Evolutionary conservation across 208 protist species (phyloP).

Genomic region (Novymonas esmeraldas): DNA sequence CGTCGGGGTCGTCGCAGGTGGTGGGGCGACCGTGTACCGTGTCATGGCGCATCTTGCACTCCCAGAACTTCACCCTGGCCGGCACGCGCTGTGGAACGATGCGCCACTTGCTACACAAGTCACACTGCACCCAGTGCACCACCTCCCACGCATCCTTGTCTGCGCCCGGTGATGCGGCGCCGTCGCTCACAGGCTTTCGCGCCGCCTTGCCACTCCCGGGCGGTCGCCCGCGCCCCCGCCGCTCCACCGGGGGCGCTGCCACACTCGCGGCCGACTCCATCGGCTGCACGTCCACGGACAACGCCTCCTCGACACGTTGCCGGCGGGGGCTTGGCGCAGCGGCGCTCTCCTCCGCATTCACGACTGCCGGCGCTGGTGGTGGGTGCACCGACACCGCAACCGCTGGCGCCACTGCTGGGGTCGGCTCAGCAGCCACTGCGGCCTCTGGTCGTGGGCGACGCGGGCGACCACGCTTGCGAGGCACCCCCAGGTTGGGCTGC

Average conservation of each 20-base stretch:
- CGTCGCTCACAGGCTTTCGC: not conserved
- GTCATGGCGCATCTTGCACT: slow-evolving; percentile 72
- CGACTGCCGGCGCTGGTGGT: not conserved
- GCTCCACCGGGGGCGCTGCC: not conserved
- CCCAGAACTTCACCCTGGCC: slow-evolving; percentile 44
- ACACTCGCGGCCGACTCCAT: not conserved
- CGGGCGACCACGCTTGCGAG: not conserved
- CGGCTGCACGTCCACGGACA: not conserved
- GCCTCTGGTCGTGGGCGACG: not conserved
- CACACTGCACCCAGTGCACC: slow-evolving; percentile 87
- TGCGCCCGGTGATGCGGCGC: not conserved
- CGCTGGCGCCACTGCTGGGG: not conserved
- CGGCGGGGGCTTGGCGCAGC: not conserved
- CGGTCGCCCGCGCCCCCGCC: not conserved
- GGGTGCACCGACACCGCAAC: not conserved
- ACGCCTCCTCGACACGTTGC: slow-evolving; percentile 3
- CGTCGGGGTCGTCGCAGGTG: slow-evolving; percentile 72
- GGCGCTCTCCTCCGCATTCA: not conserved
- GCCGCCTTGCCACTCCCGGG: not conserved
- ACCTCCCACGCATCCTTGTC: slow-evolving; percentile 31
- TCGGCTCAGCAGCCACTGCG: too few species aligned
- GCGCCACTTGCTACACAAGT: slow-evolving; percentile 83
- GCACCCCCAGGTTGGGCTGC: not conserved
- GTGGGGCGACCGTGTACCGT: slow-evolving; percentile 28
- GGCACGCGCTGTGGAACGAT: slow-evolving; percentile 61